Base-by-base conservation (phyloP, 2,329 filamentous ascomycete species). In the Hymenoscyphus occultus region DNA sequence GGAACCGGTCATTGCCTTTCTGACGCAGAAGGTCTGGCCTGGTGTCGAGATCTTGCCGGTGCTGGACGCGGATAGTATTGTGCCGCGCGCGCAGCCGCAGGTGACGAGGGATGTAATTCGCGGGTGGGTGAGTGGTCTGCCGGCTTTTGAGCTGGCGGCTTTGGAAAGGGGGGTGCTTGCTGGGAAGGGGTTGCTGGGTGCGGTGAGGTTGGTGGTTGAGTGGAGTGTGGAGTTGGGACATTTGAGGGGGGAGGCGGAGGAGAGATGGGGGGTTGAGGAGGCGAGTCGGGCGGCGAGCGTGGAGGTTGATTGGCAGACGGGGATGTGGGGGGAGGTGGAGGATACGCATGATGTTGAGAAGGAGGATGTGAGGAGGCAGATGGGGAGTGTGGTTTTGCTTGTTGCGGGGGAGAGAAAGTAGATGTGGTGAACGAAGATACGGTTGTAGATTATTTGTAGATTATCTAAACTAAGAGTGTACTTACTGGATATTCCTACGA, bases 331-430 rank as follows among this genome's bases (percentile, higher is more conserved):
- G 9, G 93, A 97, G 81, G 95, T 99, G 0, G 95, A 99, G 64
- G 74, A 99, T 78, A 97, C 93, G 35, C 95, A 99, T 78, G 95
- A 99, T 81, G 95, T 99, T 0, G 90, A 96, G 73, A 91, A 89
- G 77, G 94, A 96, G 78, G 95, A 99, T 77, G 72, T 98, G 70
- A 85, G 87, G 75, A 84, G 94, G 73, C 95, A 98, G 79, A 80
- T 98, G 66, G 95, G 94, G 14, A 96, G 92, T 76, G 91, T 92
- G 12, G 83, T 97, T 16, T 76, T 98, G 73, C 79, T 98, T 60
- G 90, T 97, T 10, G 88, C 86, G 64, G 90, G 90, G 1, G 65
- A 59, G 56, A 68, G 70, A 31, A 66, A 59, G 61, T 67, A 63
- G 19, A 28, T 40, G n/a, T 40, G 14, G 14, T 28, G 2, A 31